Conservation (phyloP, 2,329 filamentous ascomycete species). For the Chaetothyriales sp. region DNA sequence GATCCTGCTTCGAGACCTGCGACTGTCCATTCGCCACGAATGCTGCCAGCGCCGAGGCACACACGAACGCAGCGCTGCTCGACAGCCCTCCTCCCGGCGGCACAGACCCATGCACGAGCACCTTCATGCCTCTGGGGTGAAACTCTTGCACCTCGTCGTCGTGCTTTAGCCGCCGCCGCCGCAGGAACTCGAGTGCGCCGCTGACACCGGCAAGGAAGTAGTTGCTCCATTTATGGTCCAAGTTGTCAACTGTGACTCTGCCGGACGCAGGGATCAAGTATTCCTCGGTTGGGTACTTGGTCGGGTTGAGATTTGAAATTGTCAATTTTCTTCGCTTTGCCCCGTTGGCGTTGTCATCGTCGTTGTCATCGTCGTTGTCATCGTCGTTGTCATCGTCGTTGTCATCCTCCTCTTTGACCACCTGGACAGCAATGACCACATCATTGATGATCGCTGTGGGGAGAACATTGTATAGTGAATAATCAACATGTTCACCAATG, state of each 20-base stretch:
- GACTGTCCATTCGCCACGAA: slow-evolving; percentile 67
- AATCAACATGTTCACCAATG: slow-evolving; percentile 98
- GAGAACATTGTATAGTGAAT: slow-evolving; percentile 87
- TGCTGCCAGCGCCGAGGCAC: slow-evolving; percentile 73
- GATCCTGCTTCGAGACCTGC: slow-evolving; percentile 71
- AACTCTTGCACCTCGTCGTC: slow-evolving; percentile 31
- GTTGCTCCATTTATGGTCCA: slow-evolving; percentile 86
- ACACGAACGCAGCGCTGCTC: slow-evolving; percentile 87
- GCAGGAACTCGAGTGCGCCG: slow-evolving; percentile 65
- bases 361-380: slow-evolving; percentile 27
- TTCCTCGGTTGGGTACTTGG: slow-evolving; percentile 59
- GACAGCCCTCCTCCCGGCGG: slow-evolving; percentile 84
- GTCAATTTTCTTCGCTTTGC: slow-evolving; percentile 43
- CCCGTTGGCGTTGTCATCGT: slow-evolving; percentile 28
- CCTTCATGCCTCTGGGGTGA: slow-evolving; percentile 62
- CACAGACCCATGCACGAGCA: slow-evolving; percentile 81
- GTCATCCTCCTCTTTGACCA: slow-evolving; percentile 27
- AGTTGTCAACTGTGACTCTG: slow-evolving; percentile 66
- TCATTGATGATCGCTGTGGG: slow-evolving; percentile 93
- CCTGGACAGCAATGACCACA: slow-evolving; percentile 65
- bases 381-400: too few species aligned
- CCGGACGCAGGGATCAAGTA: slow-evolving; percentile 53
- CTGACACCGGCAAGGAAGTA: slow-evolving; percentile 90
- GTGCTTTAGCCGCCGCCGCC: slow-evolving; percentile 52
- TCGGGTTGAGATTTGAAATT: slow-evolving; percentile 61